Evolutionary conservation across 2,329 filamentous ascomycete species (phyloP).

Genomic region (Trichoderma gracile): DNA sequence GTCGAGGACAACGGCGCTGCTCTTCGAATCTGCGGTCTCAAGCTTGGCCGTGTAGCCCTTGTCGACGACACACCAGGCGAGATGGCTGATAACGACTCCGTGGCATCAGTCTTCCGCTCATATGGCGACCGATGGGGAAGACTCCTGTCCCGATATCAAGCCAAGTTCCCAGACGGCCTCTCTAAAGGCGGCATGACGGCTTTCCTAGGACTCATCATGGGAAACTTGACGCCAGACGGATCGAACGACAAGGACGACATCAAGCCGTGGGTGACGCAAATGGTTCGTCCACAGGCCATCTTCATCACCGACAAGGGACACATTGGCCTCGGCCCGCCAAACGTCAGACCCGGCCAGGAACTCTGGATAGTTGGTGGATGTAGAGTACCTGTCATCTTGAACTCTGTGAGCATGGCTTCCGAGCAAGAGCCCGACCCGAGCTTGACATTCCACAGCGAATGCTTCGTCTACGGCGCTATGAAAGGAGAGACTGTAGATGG

Average conservation of each 20-base stretch:
- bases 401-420: not conserved
- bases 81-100: not conserved
- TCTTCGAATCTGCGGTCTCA: not conserved
- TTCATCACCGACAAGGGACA: conserved; percentile 4
- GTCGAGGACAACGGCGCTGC: not conserved
- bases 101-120: not conserved
- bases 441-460: conserved; percentile 14
- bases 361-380: conserved; percentile 12
- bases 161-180: not conserved
- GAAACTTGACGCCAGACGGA: not conserved
- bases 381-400: conserved; percentile 8
- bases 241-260: not conserved
- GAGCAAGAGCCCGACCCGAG: not conserved
- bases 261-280: not conserved
- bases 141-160: not conserved
- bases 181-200: not conserved
- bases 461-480: conserved; percentile 8
- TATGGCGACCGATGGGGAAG: conserved; percentile 10
- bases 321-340: conserved; percentile 7
- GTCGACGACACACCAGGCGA: not conserved
- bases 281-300: conserved; percentile 1
- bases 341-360: not conserved
- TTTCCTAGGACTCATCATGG: conserved; percentile 8
- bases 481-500: conserved; percentile 12
- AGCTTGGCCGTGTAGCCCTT: not conserved